Evolutionary conservation across 306 rosid genomes (phyloP).

Genomic region (Quercus aquifolioides): DNA sequence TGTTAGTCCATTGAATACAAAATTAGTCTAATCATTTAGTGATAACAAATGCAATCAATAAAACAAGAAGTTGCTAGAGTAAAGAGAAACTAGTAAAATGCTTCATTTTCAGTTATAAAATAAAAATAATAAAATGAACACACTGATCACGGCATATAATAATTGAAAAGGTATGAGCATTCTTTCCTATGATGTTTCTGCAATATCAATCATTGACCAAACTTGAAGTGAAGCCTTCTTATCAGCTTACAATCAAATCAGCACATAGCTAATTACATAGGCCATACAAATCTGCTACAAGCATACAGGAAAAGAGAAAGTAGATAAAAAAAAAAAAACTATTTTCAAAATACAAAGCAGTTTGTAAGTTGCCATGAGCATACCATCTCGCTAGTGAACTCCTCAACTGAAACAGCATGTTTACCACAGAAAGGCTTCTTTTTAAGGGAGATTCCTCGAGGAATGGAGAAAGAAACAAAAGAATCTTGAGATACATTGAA

Average conservation of each 20-base stretch:
- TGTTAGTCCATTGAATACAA: background rate
- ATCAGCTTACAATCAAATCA: background rate
- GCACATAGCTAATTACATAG: background rate
- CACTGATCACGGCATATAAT: background rate
- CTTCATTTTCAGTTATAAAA: background rate
- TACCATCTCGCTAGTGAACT: constrained; percentile 33
- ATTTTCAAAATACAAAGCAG: background rate
- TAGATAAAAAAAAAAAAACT: background rate
- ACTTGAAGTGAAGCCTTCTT: constrained; percentile 3
- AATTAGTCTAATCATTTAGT: too few species aligned
- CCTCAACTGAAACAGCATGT: constrained; percentile 30
- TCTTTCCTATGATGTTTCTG: background rate
- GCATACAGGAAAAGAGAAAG: background rate
- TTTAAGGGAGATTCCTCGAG: constrained; percentile 19
- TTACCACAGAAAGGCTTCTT: constrained; percentile 27
- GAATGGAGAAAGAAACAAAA: constrained; percentile 10
- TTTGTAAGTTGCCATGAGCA: background rate
- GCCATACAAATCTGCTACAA: background rate
- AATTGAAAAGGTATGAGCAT: background rate
- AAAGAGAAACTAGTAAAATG: background rate
- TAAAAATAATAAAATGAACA: background rate
- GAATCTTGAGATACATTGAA: constrained; percentile 5
- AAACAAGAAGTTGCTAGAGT: background rate
- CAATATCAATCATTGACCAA: background rate
- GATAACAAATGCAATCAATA: too few species aligned